Percentiles rank a stretch among this genome's conserved stretches.
These are phyloP conservation scores for Vitis rupestris DNA, from an alignment of 164 flowering plant species.

Conservation along the genomic window DNA sequence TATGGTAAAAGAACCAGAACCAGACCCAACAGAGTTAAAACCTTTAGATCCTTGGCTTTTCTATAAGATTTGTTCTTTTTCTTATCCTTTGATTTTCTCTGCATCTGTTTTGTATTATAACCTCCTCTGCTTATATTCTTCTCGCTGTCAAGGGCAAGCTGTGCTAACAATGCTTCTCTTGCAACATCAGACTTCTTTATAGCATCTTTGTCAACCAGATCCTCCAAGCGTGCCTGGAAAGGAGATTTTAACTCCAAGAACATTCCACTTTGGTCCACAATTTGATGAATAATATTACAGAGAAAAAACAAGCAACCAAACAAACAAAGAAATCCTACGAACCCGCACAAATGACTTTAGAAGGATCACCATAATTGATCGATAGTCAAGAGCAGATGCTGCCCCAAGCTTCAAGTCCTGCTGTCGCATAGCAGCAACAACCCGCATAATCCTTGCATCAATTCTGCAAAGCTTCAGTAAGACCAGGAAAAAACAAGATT, in stretches of 20 bases:
- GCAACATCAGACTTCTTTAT: constrained; percentile 97
- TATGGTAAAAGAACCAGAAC: constrained; percentile 10
- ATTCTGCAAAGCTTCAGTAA: too few relatives aligned
- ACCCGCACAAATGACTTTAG: background rate
- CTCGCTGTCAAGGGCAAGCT: constrained; percentile 82
- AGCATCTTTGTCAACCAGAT: constrained; percentile 89
- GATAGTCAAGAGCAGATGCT: background rate
- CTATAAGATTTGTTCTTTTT: constrained; percentile 70
- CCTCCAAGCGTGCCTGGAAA: constrained; percentile 78
- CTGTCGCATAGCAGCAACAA: background rate
- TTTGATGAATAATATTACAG: background rate
- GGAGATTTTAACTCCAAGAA: background rate
- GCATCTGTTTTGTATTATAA: constrained; percentile 47
- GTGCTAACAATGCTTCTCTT: constrained; percentile 92
- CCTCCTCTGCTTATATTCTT: constrained; percentile 50
- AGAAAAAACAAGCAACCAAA: background rate
- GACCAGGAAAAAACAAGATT: too few relatives aligned
- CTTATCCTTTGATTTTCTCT: constrained; percentile 79
- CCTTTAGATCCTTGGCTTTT: constrained; percentile 79
- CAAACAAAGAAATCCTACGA: background rate
- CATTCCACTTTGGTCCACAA: too few relatives aligned
- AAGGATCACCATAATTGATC: background rate
- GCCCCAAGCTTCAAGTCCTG: background rate
- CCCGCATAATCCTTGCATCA: too few relatives aligned
- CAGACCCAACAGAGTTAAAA: constrained; percentile 22